These are phyloP conservation scores for Ceraceosorus guamensis DNA, from an alignment of 1,284 basidiomycete genomes.

Conservation along the genomic window DNA sequence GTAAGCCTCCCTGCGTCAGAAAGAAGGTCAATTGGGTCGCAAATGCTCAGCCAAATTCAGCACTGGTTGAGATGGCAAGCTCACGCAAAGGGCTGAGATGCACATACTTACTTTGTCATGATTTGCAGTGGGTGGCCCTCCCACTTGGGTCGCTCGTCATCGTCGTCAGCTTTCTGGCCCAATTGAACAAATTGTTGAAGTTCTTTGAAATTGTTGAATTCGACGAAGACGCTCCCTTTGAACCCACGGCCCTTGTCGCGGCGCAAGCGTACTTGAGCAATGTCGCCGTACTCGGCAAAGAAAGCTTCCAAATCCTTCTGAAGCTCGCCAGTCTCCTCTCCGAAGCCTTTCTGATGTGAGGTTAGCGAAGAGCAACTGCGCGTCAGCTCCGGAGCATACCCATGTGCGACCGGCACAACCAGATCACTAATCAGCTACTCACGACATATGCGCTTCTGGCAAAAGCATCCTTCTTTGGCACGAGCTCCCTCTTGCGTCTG, in stretches of 20 bases:
- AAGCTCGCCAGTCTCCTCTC: slow-evolving; percentile 62
- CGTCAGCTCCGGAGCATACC: no score
- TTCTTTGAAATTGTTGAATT: slow-evolving; percentile 69
- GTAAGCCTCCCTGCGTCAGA: slow-evolving; percentile 65
- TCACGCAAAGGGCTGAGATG: neutral
- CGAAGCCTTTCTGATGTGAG: slow-evolving; percentile 94
- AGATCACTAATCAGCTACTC: slow-evolving; percentile 11
- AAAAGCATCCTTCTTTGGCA: slow-evolving; percentile 37
- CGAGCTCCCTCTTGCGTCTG: slow-evolving; percentile 58
- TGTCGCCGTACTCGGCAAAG: slow-evolving; percentile 72
- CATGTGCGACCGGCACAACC: no score
- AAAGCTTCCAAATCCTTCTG: slow-evolving; percentile 75
- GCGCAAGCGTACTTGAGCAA: slow-evolving; percentile 80
- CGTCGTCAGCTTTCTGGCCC: slow-evolving; percentile 54
- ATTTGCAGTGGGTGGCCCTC: slow-evolving; percentile 59
- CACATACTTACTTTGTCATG: slow-evolving; percentile 55
- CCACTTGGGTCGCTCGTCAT: slow-evolving; percentile 23
- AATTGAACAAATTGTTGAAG: slow-evolving; percentile 68
- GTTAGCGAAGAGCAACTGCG: no score
- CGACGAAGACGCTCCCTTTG: slow-evolving; percentile 91
- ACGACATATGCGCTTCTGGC: slow-evolving; percentile 49
- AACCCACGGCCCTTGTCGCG: slow-evolving; percentile 62
- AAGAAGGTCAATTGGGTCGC: neutral
- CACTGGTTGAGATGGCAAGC: neutral
- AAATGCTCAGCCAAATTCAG: neutral